Evolutionary conservation across 139 green algal species (phyloP).

Genomic region (Volvox africanus): DNA sequence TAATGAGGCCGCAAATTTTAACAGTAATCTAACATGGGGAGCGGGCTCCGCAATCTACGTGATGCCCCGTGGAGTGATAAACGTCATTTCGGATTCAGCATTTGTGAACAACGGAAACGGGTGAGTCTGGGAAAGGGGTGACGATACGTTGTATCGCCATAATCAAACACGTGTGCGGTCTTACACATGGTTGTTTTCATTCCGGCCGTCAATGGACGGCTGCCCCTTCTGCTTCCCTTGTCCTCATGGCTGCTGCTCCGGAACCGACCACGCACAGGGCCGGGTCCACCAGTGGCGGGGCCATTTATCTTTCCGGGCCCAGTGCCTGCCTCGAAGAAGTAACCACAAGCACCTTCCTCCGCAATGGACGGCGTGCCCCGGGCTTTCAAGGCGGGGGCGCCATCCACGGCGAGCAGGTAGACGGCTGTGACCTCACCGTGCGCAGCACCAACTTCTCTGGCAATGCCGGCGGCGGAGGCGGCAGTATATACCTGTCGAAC

Average conservation of each 20-base stretch:
- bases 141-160: no score
- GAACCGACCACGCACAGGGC: not conserved
- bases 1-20: no score
- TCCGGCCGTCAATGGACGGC: no score
- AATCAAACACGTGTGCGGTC: no score
- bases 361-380: not conserved
- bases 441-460: not conserved
- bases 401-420: not conserved
- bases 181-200: no score
- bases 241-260: no score
- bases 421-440: slow-evolving; percentile 1
- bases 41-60: slow-evolving; percentile 13
- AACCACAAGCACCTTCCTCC: not conserved
- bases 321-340: not conserved
- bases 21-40: no score
- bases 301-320: not conserved
- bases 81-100: not conserved
- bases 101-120: slow-evolving; percentile 6
- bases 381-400: not conserved
- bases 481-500: not conserved
- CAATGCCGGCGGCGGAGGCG: not conserved
- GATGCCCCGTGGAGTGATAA: not conserved
- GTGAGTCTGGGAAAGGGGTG: no score
- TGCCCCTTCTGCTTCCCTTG: no score
- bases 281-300: not conserved